A percentile compares a stretch with the other conserved stretches of the same genome.
phyloP scores from a whole-genome alignment of 2,329 filamentous ascomycete genomes.

The Cryphonectria parasitica region DNA sequence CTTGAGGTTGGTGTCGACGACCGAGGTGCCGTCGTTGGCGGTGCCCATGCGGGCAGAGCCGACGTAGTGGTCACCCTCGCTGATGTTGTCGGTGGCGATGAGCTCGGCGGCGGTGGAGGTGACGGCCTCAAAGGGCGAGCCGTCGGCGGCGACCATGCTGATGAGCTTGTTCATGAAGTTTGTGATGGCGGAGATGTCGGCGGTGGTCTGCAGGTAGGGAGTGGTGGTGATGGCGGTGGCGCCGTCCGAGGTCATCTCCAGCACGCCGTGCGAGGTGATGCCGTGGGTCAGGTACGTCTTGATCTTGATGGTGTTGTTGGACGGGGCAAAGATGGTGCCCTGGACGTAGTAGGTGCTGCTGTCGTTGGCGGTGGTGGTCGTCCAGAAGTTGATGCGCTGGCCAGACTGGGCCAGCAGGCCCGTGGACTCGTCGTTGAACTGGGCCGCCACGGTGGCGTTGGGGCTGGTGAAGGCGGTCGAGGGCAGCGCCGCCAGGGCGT shows the following conservation, averaged over 20 bases:
- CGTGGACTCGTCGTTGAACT: slow-evolving; percentile 39
- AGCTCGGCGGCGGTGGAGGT: slow-evolving; percentile 29
- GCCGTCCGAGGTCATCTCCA: slow-evolving; percentile 46
- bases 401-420: slow-evolving; percentile 50
- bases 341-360: slow-evolving; percentile 46
- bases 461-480: slow-evolving; percentile 37
- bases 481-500: slow-evolving; percentile 22
- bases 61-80: slow-evolving; percentile 38
- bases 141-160: slow-evolving; percentile 33
- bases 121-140: slow-evolving; percentile 33
- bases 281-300: slow-evolving; percentile 57
- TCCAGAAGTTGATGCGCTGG: slow-evolving; percentile 54
- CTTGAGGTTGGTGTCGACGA: slow-evolving; percentile 43
- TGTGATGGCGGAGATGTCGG: slow-evolving; percentile 37
- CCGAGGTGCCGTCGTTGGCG: slow-evolving; percentile 38
- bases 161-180: slow-evolving; percentile 37
- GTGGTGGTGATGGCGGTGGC: slow-evolving; percentile 46
- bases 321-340: slow-evolving; percentile 50
- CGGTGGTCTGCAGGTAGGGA: slow-evolving; percentile 41
- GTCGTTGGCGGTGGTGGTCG: slow-evolving; percentile 46
- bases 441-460: slow-evolving; percentile 36
- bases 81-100: slow-evolving; percentile 27
- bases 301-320: slow-evolving; percentile 47
- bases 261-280: slow-evolving; percentile 49
- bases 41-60: slow-evolving; percentile 39